Percentiles rank a stretch among this genome's conserved stretches.
phyloP scores from a whole-genome alignment of 2,329 filamentous ascomycete genomes.

The Fonsecaea multimorphosa region DNA sequence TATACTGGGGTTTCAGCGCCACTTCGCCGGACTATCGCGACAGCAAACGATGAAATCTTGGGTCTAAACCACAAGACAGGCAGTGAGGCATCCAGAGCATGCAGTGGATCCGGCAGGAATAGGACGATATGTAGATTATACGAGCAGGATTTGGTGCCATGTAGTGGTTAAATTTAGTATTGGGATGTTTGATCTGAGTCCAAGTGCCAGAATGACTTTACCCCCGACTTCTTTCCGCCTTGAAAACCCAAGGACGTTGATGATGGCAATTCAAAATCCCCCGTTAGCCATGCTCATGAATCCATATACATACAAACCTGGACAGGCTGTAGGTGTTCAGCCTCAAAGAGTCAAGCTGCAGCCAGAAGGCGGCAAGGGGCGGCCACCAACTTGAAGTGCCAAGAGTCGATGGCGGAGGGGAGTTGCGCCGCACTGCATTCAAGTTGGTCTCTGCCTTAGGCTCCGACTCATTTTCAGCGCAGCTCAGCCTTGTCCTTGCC shows the following conservation, averaged over 20 bases:
- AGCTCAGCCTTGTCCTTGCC: slow-evolving; percentile 11
- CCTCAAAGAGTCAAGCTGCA: neutral
- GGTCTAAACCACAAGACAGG: neutral
- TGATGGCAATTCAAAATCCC: neutral
- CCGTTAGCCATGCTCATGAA: neutral
- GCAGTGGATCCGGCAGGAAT: neutral
- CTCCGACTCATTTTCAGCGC: neutral
- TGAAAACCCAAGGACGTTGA: neutral
- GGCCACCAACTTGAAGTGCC: neutral
- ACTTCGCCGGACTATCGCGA: neutral
- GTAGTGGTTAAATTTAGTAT: neutral
- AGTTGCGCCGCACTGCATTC: neutral
- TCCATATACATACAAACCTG: neutral
- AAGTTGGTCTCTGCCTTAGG: neutral
- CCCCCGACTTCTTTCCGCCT: neutral
- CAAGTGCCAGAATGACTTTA: neutral
- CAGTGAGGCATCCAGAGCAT: neutral
- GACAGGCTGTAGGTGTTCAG: too few species aligned
- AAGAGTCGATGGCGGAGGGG: neutral
- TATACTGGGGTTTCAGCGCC: neutral
- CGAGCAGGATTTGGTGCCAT: neutral
- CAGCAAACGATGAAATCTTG: neutral
- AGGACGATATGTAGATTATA: neutral
- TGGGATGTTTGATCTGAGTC: neutral
- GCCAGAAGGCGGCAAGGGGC: neutral